Evolutionary conservation across 441 rosid species (phyloP), one percentile per base, ranked within the genome.

Genomic region (Brassica balearica): DNA sequence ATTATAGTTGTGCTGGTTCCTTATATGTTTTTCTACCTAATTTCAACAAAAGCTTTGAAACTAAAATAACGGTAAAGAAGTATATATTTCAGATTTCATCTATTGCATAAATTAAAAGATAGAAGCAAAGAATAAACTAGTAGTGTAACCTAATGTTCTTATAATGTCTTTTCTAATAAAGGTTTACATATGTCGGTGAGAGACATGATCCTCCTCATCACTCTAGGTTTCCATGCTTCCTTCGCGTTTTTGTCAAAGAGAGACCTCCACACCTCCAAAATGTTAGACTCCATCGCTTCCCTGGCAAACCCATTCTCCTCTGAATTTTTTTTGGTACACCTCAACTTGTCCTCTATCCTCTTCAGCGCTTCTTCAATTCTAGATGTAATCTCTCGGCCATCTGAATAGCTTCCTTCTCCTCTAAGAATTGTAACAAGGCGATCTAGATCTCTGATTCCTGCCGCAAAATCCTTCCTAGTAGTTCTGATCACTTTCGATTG

Each of bases 161-260:
- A 48, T 48, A n/a, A 48, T 48, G 56, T 48, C 56, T 48, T 48
- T n/a, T 48, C 56, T n/a, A 48, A n/a, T 48, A 48, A 7, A 48
- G 56, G 56, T 48, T 48, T 48, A 48, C 6, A 48, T 7, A 48
- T n/a, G 17, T 48, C 56, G 6, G 56, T 48, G 56, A 48, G 56
- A 48, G 17, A 48, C 56, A 12, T 8, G 8, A 48, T 48, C 17
- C 2, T 48, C 56, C 56, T 48, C 56, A 48, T 48, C 56, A 48
- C 56, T 48, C 56, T 48, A n/a, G 56, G 56, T n/a, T 48, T 48
- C 56, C 56, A 48, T 48, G 56, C 56, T 48, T 48, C 56, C 17
- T 48, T n/a, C 2, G 56, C 56, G 56, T 48, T 7, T 48, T 48
- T 48, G 56, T 48, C 17, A 22, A 23, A 61, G 65, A 61, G 65